Conservation (phyloP, 2,329 filamentous ascomycete genomes). For the Verticillium nubilum region DNA sequence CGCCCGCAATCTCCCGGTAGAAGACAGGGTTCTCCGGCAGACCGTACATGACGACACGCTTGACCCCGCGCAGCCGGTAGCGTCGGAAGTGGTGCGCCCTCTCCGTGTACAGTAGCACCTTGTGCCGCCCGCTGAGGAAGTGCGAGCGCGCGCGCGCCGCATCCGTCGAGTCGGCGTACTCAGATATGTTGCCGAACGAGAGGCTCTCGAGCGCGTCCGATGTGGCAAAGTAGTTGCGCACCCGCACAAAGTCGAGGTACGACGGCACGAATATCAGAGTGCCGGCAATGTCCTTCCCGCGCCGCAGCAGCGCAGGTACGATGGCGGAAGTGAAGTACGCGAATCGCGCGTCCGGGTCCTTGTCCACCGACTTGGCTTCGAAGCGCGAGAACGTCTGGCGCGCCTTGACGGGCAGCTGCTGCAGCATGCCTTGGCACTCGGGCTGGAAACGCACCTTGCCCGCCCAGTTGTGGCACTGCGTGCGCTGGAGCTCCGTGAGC, state of each 20-base stretch:
- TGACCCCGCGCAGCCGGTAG: slow-evolving; percentile 77
- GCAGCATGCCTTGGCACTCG: slow-evolving; percentile 66
- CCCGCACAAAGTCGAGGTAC: slow-evolving; percentile 90
- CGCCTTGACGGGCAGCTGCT: slow-evolving; percentile 64
- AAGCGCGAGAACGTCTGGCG: slow-evolving; percentile 90
- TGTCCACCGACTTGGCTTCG: slow-evolving; percentile 61
- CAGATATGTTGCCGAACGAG: slow-evolving; percentile 77
- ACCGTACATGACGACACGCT: slow-evolving; percentile 81
- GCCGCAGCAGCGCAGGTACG: slow-evolving; percentile 67
- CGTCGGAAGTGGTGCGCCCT: slow-evolving; percentile 94
- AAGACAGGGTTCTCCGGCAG: slow-evolving; percentile 84
- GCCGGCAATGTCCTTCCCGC: slow-evolving; percentile 59
- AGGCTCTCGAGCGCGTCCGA: slow-evolving; percentile 49
- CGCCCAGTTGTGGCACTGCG: slow-evolving; percentile 71
- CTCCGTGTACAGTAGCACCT: slow-evolving; percentile 84
- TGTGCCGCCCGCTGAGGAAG: slow-evolving; percentile 78
- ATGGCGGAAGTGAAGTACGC: slow-evolving; percentile 83
- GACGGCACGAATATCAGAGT: slow-evolving; percentile 86
- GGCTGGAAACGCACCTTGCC: slow-evolving; percentile 72
- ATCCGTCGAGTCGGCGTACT: slow-evolving; percentile 77
- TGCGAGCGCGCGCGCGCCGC: slow-evolving; percentile 80
- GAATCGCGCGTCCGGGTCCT: slow-evolving; percentile 84
- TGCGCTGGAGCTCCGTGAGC: slow-evolving; percentile 71
- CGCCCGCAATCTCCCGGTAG: slow-evolving; percentile 70
- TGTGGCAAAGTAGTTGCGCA: slow-evolving; percentile 87